Evolutionary conservation across 208 protist genomes (phyloP), one percentile per base, ranked within the genome.

Genomic region (Trypanosoma cruzi): DNA sequence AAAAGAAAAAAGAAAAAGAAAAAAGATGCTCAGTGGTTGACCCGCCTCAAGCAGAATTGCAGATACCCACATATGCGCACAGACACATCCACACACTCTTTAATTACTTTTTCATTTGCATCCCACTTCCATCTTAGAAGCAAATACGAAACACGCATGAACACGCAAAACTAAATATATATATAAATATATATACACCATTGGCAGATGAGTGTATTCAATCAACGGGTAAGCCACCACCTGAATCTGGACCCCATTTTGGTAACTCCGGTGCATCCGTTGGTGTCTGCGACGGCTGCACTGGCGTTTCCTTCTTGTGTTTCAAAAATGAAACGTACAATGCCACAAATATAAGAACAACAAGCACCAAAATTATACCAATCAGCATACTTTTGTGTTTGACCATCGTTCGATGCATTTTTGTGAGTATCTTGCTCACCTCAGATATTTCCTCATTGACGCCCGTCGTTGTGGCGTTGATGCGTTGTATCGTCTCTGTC

Each of bases 401-500:
- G 13, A 94, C 66, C 81, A 91, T 90, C 52, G 71, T 56, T 32
- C 69, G 74, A 14, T 89, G 83, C 82, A 94, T 89, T 32, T 71
- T 69, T n/a, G 54, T 80, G 18, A 94, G 56, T 18, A 94, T 77
- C 60, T 84, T 84, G 8, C 84, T 77, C n/a, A 79, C 62, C 58
- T 90, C 82, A 4, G 82, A 89, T 36, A 94, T 74, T 63, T 94
- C 88, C 66, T 88, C 82, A 62, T 94, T 84, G 11, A 89, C 88
- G 6, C 63, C 72, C 50, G 86, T 81, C 6, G 85, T 90, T 11
- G 80, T 89, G 48, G 81, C 85, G 29, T 85, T 68, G 42, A 91
- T 94, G 68, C 71, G 75, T 40, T 84, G 75, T 72, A 94, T 80
- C 64, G 78, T 76, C 64, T 90, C 85, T 7, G 85, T 90, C 67